phyloP scores from a whole-genome alignment of 2,329 filamentous ascomycete genomes.

The Botrytis aclada region DNA sequence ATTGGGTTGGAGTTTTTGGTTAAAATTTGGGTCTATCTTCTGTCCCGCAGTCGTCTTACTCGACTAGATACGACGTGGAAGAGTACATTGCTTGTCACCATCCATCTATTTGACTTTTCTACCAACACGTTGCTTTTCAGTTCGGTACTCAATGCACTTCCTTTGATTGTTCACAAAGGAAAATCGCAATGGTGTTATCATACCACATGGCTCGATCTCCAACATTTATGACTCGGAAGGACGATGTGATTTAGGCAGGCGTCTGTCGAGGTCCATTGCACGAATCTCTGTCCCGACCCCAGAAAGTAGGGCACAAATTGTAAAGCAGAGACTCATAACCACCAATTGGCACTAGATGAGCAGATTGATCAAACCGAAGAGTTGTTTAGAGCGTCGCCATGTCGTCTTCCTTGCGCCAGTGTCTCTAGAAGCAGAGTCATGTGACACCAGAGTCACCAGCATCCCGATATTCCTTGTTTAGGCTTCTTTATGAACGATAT shows the following conservation, averaged over 20 bases:
- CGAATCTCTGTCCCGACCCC: not conserved
- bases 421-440: not conserved
- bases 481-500: not conserved
- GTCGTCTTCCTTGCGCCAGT: too few relatives aligned
- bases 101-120: not conserved
- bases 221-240: not conserved
- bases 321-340: not conserved
- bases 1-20: not conserved
- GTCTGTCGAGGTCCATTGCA: not conserved
- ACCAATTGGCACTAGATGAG: not conserved
- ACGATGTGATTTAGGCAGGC: not conserved
- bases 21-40: not conserved
- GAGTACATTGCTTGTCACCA: not conserved
- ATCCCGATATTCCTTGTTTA: not conserved
- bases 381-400: not conserved
- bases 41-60: not conserved
- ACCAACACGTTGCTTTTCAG: not conserved
- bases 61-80: slow-evolving; percentile 1
- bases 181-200: not conserved
- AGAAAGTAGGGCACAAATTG: not conserved
- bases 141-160: not conserved
- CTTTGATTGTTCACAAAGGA: not conserved
- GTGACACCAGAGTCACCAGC: not conserved
- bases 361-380: not conserved
- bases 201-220: not conserved